A percentile compares a stretch with the other conserved stretches of the same genome.
phyloP scores from a whole-genome alignment of 495 filamentous ascomycete species.

The Apodospora peruviana region DNA sequence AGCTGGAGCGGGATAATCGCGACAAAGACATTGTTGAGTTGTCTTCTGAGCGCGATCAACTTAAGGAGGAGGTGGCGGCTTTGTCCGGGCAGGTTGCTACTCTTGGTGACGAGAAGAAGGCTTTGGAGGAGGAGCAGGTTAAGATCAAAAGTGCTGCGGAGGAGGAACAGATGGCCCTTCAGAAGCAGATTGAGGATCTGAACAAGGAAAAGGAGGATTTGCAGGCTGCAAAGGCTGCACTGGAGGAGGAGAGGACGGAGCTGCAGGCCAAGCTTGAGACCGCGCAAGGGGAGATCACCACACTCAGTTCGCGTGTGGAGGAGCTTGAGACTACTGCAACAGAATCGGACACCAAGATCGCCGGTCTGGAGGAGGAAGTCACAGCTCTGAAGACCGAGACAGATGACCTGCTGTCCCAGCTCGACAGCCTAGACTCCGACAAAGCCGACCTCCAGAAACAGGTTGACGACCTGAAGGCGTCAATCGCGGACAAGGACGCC shows the following conservation, averaged over 20 bases:
- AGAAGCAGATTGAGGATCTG: constrained; percentile 25
- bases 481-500: constrained; percentile 12
- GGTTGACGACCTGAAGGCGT: constrained; percentile 18
- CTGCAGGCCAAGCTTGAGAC: constrained; percentile 16
- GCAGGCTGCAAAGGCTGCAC: constrained; percentile 19
- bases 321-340: constrained; percentile 17
- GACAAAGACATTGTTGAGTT: constrained; percentile 34
- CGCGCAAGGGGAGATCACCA: constrained; percentile 18
- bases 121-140: constrained; percentile 12
- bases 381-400: constrained; percentile 12
- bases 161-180: constrained; percentile 12
- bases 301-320: constrained; percentile 15
- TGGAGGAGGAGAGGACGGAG: constrained; percentile 34
- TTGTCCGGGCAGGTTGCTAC: constrained; percentile 9
- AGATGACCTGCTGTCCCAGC: constrained; percentile 13
- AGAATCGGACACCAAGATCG: constrained; percentile 16
- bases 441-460: constrained; percentile 29
- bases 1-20: constrained; percentile 30
- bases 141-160: constrained; percentile 15
- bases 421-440: constrained; percentile 32
- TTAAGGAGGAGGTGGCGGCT: constrained; percentile 13
- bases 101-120: constrained; percentile 16
- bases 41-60: constrained; percentile 16
- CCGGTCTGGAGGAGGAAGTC: constrained; percentile 17
- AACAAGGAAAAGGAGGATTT: constrained; percentile 32